Evolutionary conservation across 495 filamentous ascomycete genomes (phyloP).

Genomic region (Penicillium cataractarum): DNA sequence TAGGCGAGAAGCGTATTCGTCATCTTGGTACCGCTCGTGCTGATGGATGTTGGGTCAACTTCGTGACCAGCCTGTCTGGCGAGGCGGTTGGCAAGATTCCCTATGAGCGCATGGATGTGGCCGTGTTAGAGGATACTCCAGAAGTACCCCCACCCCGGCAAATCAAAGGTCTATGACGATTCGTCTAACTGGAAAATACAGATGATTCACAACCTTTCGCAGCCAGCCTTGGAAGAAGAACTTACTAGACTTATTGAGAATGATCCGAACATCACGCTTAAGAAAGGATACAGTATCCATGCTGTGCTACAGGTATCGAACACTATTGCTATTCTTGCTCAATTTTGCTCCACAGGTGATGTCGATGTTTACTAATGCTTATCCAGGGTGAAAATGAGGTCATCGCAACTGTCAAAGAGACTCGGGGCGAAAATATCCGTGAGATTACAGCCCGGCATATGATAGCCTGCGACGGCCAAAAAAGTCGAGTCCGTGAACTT

Average conservation of each 20-base stretch:
- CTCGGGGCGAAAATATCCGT: constrained; percentile 16
- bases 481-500: constrained; percentile 36
- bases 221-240: constrained; percentile 33
- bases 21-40: constrained; percentile 25
- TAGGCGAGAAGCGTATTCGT: constrained; percentile 33
- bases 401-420: constrained; percentile 27
- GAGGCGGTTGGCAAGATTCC: constrained; percentile 30
- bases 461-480: constrained; percentile 44
- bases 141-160: constrained; percentile 11
- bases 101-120: constrained; percentile 38
- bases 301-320: constrained; percentile 21
- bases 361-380: background rate
- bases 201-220: constrained; percentile 42
- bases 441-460: constrained; percentile 29
- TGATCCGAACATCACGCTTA: constrained; percentile 13
- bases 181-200: background rate
- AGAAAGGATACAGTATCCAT: constrained; percentile 21
- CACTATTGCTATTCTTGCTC: background rate
- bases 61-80: constrained; percentile 32
- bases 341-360: background rate
- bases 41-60: constrained; percentile 36
- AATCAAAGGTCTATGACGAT: too few species aligned
- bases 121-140: constrained; percentile 31
- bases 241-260: constrained; percentile 9
- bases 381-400: constrained; percentile 23